phyloP scores from a whole-genome alignment of 2,329 filamentous ascomycete species.

The Aspergillus brasiliensis region DNA sequence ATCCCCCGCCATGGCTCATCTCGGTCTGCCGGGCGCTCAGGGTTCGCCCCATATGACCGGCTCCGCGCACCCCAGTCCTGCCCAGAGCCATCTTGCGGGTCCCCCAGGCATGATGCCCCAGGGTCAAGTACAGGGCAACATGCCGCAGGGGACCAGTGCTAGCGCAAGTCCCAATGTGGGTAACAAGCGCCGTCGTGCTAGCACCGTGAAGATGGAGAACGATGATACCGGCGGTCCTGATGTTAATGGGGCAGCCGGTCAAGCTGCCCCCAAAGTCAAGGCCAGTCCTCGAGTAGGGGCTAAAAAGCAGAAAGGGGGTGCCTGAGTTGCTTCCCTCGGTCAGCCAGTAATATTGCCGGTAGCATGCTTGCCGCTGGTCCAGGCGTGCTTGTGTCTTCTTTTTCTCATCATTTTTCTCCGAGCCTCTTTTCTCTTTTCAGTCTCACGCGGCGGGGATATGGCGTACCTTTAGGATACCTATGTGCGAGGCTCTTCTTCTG shows the following conservation, averaged over 20 bases:
- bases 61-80: constrained; percentile 51
- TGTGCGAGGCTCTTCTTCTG: constrained; percentile 23
- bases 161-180: constrained; percentile 65
- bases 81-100: constrained; percentile 49
- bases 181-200: constrained; percentile 61
- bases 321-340: constrained; percentile 21
- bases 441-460: constrained; percentile 29
- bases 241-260: constrained; percentile 50
- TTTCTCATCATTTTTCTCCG: constrained; percentile 14
- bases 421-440: constrained; percentile 19
- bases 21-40: constrained; percentile 50
- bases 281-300: constrained; percentile 49
- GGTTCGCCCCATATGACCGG: constrained; percentile 57
- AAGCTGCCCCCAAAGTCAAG: constrained; percentile 47
- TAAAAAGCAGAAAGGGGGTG: constrained; percentile 51
- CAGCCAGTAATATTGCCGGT: constrained; percentile 13
- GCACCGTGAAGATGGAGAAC: constrained; percentile 61
- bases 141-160: constrained; percentile 54
- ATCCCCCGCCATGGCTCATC: constrained; percentile 60
- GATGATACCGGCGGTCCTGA: constrained; percentile 53
- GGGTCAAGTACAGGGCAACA: constrained; percentile 58
- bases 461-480: constrained; percentile 34
- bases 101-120: constrained; percentile 58
- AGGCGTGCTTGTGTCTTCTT: constrained; percentile 4
- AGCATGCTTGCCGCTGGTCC: neutral